Evolutionary conservation across 805 yeast genomes (phyloP).

Genomic region (Yarrowia keelungensis): DNA sequence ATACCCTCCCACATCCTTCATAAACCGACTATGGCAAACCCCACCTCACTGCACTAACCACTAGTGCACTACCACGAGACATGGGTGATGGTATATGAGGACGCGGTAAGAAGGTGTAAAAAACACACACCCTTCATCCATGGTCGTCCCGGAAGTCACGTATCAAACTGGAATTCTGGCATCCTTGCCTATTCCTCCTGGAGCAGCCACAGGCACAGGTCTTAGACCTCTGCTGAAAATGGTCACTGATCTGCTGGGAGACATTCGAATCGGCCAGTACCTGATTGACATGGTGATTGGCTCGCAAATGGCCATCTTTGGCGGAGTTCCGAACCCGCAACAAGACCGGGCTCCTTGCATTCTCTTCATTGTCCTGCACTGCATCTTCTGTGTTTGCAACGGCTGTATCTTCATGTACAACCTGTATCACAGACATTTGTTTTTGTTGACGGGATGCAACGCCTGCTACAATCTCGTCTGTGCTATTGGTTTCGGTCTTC

Average conservation of each 20-base stretch:
- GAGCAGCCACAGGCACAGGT: constrained; percentile 27
- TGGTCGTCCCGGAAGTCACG: neutral
- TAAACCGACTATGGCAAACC: neutral
- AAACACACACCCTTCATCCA: neutral
- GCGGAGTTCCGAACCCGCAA: constrained; percentile 61
- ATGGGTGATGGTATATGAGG: constrained; percentile 7
- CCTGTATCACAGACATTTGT: constrained; percentile 53
- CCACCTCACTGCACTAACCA: constrained; percentile 24
- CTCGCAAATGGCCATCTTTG: constrained; percentile 53
- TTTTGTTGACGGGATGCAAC: neutral
- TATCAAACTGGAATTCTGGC: constrained; percentile 11
- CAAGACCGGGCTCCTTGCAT: constrained; percentile 67
- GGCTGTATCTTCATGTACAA: constrained; percentile 57
- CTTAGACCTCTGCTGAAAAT: constrained; percentile 5
- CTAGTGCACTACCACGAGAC: constrained; percentile 11
- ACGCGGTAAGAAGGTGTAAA: no score
- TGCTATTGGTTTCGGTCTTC: constrained; percentile 63
- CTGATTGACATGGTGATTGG: constrained; percentile 31
- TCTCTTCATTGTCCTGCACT: constrained; percentile 62
- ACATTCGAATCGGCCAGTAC: constrained; percentile 15
- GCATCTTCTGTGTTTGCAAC: constrained; percentile 57
- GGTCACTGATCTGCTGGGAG: constrained; percentile 2
- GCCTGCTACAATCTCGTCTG: constrained; percentile 44
- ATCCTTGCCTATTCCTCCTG: neutral
- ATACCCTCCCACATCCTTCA: neutral